Conservation (phyloP, 345 rosid genomes). For the Litchi chinensis region DNA sequence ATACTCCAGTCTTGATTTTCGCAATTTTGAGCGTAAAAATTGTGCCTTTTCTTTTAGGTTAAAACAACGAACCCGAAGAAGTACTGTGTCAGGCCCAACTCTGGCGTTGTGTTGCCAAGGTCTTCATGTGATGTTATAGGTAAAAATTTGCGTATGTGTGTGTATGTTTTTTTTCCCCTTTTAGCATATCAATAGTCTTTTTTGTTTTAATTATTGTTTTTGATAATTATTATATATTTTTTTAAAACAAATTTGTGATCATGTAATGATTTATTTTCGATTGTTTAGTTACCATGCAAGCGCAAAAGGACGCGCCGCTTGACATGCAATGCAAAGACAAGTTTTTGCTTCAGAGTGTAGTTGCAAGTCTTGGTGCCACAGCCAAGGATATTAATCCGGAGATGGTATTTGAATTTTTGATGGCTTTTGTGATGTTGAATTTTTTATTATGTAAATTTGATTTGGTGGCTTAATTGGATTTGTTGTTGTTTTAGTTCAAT, state of each 20-base stretch:
- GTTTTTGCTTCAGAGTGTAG: slow-evolving; percentile 78
- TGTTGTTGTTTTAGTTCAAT: slow-evolving; percentile 49
- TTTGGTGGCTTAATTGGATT: slow-evolving; percentile 15
- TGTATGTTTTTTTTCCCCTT: neutral
- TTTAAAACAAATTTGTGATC: neutral
- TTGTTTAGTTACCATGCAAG: slow-evolving; percentile 87
- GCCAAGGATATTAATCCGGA: slow-evolving; percentile 68
- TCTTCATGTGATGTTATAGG: slow-evolving; percentile 76
- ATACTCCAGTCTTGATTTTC: slow-evolving; percentile 10
- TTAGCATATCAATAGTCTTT: neutral
- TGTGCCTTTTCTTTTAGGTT: slow-evolving; percentile 42
- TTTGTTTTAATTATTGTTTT: slow-evolving; percentile 1
- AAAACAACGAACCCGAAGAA: slow-evolving; percentile 94
- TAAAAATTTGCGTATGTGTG: slow-evolving; percentile 19
- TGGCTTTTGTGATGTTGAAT: neutral
- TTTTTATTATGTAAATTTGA: neutral
- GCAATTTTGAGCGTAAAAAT: slow-evolving; percentile 18
- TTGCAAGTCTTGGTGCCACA: slow-evolving; percentile 55
- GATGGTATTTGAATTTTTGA: slow-evolving; percentile 46
- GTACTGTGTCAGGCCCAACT: slow-evolving; percentile 82
- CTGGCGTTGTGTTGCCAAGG: slow-evolving; percentile 79
- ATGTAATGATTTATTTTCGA: slow-evolving; percentile 17
- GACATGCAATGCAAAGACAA: slow-evolving; percentile 94
- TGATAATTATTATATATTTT: neutral
- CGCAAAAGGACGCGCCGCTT: slow-evolving; percentile 73